Base-by-base conservation (phyloP, 768 basidiomycete genomes). In the Calocera cornea region DNA sequence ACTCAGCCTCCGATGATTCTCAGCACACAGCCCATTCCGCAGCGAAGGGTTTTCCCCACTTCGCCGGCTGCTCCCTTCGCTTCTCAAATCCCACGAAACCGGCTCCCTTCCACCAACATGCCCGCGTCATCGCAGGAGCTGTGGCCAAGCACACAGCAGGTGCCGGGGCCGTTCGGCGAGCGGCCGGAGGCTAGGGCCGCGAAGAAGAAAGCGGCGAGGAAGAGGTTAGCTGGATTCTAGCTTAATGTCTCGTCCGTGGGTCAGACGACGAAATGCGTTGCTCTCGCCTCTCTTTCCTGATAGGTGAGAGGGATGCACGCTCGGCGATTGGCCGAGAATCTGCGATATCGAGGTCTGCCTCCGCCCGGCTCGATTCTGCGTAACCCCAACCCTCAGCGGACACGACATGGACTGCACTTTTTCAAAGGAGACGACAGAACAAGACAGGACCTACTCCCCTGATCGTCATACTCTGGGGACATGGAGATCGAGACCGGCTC, bases 211-310 rank as follows among this genome's bases (percentile, higher is more conserved):
- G 67, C 75, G 31, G 74, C 70, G 24, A 89, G 86, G 79, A 91
- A 87, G 76, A 80, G 89, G 27, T 49, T 90, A 44, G 88, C 87
- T 11, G 90, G 90, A 8, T 92, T 92, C 74, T 92, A 75, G 82
- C 12, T 33, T 2, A 27, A 22, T 36, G 63, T 19, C 29, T n/a
- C 41, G 27, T 60, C 31, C 54, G n/a, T n/a, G n/a, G n/a, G n/a
- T n/a, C n/a, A n/a, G n/a, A n/a, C n/a, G n/a, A n/a, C n/a, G n/a
- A n/a, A n/a, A n/a, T 50, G 12, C 22, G 24, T 50, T 50, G 49
- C 49, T 50, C 24, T n/a, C n/a, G n/a, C n/a, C n/a, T n/a, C n/a
- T n/a, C n/a, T n/a, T n/a, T n/a, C n/a, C n/a, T n/a, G n/a, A n/a
- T n/a, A n/a, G n/a, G n/a, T n/a, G n/a, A n/a, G n/a, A n/a, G n/a